Evolutionary conservation across 1,284 basidiomycete genomes (phyloP).

Genomic region (Coniophora puteana): DNA sequence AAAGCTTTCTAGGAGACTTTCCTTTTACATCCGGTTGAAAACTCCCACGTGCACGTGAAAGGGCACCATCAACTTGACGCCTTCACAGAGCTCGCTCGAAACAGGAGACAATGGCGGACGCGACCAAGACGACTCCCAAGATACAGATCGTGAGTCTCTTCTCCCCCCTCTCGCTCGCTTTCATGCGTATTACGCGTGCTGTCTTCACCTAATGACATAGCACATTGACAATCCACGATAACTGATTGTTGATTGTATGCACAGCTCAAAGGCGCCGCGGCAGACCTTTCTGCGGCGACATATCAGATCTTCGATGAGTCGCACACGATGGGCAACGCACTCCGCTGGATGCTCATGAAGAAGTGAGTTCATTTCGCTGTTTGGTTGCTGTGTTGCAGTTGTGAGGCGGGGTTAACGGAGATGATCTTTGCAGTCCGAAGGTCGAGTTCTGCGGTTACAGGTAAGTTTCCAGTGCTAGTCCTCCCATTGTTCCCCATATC

Average conservation of each 20-base stretch:
- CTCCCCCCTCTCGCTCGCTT: too few species aligned
- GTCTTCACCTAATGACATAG: too few species aligned
- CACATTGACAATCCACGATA: conserved; percentile 9
- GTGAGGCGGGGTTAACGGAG: too few species aligned
- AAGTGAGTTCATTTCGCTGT: conserved; percentile 59
- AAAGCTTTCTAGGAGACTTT: too few species aligned
- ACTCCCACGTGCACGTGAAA: too few species aligned
- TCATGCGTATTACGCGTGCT: not conserved
- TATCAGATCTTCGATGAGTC: conserved; percentile 93
- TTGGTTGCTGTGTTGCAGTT: not conserved
- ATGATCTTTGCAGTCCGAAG: conserved; percentile 65
- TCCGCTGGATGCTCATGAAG: conserved; percentile 99
- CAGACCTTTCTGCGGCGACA: conserved; percentile 87
- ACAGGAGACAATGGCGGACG: conserved; percentile 38
- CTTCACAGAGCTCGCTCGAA: not conserved
- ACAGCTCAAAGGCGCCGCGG: conserved; percentile 72
- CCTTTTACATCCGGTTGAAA: too few species aligned
- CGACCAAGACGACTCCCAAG: conserved; percentile 49
- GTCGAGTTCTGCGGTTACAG: conserved; percentile 99
- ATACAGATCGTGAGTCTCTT: conserved; percentile 50
- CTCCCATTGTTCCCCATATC: conserved; percentile 6
- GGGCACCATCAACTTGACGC: too few species aligned
- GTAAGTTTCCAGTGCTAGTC: conserved; percentile 37
- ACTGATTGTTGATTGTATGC: conserved; percentile 1
- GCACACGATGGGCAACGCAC: conserved; percentile 92